Conservation (phyloP, 1,284 basidiomycete species). For the Ceratobasidium sp. region DNA sequence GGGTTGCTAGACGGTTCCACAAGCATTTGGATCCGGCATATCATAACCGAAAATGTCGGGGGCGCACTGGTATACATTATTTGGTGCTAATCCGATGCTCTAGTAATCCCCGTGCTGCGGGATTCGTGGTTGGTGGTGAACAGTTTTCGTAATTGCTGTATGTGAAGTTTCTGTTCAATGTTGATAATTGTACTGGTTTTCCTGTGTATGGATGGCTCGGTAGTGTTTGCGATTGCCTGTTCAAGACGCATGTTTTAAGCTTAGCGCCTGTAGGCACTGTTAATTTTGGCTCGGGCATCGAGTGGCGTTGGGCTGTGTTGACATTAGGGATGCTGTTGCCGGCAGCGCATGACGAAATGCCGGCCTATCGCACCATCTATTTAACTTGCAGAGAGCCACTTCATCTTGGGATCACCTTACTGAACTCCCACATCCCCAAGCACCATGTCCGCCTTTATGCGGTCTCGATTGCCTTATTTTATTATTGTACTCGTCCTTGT, state of each 20-base stretch:
- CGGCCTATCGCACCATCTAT: neutral
- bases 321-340: neutral
- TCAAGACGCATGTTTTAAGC: too few species aligned
- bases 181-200: too few species aligned
- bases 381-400: neutral
- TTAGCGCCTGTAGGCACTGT: neutral
- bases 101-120: too few species aligned
- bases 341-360: neutral
- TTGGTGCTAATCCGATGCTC: too few species aligned
- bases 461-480: constrained; percentile 28
- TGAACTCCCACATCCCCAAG: neutral
- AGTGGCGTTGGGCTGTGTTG: constrained; percentile 8
- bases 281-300: neutral
- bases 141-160: too few species aligned
- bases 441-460: constrained; percentile 37
- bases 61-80: too few species aligned
- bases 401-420: neutral
- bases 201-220: neutral
- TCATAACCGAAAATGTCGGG: too few species aligned
- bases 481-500: constrained; percentile 28
- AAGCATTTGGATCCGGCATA: too few species aligned
- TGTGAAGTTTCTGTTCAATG: too few species aligned
- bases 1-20: too few species aligned
- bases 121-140: too few species aligned
- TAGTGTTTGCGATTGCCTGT: too few species aligned